phyloP scores from a whole-genome alignment of 106 monocot species.

The Dendrobium nobile region DNA sequence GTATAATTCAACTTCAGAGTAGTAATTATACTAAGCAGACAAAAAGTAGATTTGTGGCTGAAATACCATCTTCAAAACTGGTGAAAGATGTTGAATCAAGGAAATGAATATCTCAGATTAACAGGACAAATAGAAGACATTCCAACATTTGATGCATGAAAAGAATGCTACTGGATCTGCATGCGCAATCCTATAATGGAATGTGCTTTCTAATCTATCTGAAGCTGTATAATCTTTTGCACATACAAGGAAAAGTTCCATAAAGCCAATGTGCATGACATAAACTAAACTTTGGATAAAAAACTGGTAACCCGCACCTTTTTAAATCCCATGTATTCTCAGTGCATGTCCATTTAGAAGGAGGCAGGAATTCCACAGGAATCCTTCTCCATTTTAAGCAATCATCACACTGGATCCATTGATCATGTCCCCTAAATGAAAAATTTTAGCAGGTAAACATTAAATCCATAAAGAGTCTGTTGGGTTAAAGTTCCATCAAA shows the following conservation, averaged over 20 bases:
- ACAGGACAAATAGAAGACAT: neutral
- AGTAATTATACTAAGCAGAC: too few relatives aligned
- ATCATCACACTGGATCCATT: slow-evolving; percentile 95
- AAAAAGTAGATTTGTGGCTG: neutral
- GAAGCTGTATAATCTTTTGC: neutral
- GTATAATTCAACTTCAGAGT: too few relatives aligned
- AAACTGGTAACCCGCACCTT: slow-evolving; percentile 28
- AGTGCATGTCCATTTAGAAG: slow-evolving; percentile 75
- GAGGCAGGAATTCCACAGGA: slow-evolving; percentile 68
- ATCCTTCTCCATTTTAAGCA: slow-evolving; percentile 87
- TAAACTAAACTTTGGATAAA: neutral
- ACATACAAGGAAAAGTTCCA: neutral
- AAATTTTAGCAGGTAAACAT: slow-evolving; percentile 1
- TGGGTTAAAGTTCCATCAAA: neutral
- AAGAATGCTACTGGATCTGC: neutral
- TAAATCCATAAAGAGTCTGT: neutral
- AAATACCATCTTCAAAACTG: neutral
- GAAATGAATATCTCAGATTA: neutral
- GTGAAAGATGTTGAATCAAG: neutral
- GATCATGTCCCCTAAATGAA: slow-evolving; percentile 62
- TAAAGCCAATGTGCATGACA: neutral
- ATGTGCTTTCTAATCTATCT: neutral
- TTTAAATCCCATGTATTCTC: slow-evolving; percentile 70
- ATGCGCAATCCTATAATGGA: neutral
- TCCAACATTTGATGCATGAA: neutral